Conservation (phyloP, 176 grass and related monocot genomes). For the Zizania latifolia region DNA sequence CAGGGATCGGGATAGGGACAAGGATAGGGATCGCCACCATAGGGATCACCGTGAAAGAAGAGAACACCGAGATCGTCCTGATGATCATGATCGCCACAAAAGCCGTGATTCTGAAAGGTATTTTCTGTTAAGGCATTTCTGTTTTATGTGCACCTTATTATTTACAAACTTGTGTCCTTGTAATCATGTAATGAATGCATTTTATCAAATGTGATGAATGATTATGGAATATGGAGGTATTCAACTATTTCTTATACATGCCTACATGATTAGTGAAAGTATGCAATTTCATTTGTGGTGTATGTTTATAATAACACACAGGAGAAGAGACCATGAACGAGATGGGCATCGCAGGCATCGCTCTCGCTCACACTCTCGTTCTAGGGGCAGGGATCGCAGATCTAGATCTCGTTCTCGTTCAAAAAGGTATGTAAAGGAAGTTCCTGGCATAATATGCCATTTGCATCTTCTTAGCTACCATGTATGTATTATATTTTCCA, state of each 20-base stretch:
- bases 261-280: neutral
- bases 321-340: constrained; percentile 66
- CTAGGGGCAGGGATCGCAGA: constrained; percentile 61
- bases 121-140: neutral
- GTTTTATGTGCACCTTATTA: neutral
- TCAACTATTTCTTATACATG: neutral
- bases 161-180: neutral
- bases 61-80: constrained; percentile 51
- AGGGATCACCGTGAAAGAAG: constrained; percentile 37
- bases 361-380: constrained; percentile 48
- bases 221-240: neutral
- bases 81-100: constrained; percentile 63
- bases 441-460: neutral
- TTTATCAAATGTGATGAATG: neutral
- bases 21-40: constrained; percentile 30
- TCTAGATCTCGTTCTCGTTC: constrained; percentile 63
- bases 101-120: constrained; percentile 50
- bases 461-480: constrained; percentile 5
- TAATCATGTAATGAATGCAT: neutral
- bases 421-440: constrained; percentile 55
- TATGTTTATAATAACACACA: constrained; percentile 28
- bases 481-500: neutral
- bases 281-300: neutral
- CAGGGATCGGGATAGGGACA: constrained; percentile 26
- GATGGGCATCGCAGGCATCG: constrained; percentile 64